phyloP scores from a whole-genome alignment of 805 yeast species.

The Spathaspora sp. region DNA sequence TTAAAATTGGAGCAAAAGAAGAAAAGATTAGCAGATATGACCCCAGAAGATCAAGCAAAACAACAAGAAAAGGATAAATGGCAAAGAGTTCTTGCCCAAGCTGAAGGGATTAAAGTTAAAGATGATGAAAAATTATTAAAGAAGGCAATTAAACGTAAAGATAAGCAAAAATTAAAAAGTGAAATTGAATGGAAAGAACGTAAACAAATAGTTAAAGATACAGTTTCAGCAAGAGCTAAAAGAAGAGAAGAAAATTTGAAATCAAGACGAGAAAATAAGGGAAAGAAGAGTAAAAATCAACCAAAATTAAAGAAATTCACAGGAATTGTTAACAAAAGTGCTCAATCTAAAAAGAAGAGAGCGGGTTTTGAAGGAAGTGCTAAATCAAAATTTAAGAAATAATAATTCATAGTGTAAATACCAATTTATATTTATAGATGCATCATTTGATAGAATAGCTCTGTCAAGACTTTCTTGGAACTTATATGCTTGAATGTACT shows the following conservation, averaged over 20 bases:
- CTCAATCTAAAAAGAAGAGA: conserved; percentile 36
- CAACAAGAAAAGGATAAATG: conserved; percentile 74
- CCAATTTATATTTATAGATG: not conserved
- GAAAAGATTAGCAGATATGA: conserved; percentile 54
- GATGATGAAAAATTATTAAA: conserved; percentile 87
- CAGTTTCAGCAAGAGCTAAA: conserved; percentile 70
- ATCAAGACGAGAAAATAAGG: conserved; percentile 81
- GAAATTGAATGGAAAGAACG: conserved; percentile 93
- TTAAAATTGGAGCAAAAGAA: conserved; percentile 71
- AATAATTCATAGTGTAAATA: not conserved
- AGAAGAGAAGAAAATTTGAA: conserved; percentile 90
- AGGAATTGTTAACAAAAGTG: conserved; percentile 38
- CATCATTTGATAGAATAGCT: not conserved
- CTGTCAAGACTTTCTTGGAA: not conserved
- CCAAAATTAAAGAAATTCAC: conserved; percentile 65
- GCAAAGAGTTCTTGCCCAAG: conserved; percentile 78
- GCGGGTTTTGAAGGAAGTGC: conserved; percentile 92
- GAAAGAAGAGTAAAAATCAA: conserved; percentile 64
- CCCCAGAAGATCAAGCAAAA: conserved; percentile 57
- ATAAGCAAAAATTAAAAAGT: conserved; percentile 77
- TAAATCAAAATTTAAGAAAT: conserved; percentile 33
- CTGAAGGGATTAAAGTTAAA: conserved; percentile 83
- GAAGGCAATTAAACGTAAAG: conserved; percentile 81
- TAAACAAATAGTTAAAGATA: conserved; percentile 71
- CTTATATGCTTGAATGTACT: too few relatives aligned